Evolutionary conservation across 2,329 filamentous ascomycete genomes (phyloP).

Genomic region (Thelonectria discophora): DNA sequence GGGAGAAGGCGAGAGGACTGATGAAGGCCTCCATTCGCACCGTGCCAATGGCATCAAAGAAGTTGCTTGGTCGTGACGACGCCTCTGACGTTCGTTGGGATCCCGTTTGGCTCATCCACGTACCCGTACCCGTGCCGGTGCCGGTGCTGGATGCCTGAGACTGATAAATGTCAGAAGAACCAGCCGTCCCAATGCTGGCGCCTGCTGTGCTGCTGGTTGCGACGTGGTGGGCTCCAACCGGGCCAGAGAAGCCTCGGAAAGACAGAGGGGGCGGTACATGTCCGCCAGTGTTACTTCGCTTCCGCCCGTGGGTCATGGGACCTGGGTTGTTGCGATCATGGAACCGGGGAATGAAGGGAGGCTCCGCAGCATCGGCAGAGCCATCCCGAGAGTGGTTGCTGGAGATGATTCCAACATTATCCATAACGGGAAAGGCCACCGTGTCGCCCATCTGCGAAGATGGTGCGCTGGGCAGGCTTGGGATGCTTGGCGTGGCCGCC

Average conservation of each 20-base stretch:
- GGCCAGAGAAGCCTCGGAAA: constrained; percentile 80
- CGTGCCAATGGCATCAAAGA: constrained; percentile 90
- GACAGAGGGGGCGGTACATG: constrained; percentile 74
- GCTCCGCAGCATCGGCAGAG: constrained; percentile 71
- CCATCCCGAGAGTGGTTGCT: constrained; percentile 55
- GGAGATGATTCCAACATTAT: constrained; percentile 51
- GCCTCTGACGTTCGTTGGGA: constrained; percentile 66
- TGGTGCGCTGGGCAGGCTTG: constrained; percentile 51
- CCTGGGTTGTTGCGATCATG: constrained; percentile 59
- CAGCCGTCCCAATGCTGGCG: constrained; percentile 65
- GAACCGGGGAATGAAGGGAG: constrained; percentile 77
- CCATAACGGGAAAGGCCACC: constrained; percentile 49
- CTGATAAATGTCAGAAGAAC: constrained; percentile 69
- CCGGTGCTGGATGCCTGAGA: constrained; percentile 61
- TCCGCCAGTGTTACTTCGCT: constrained; percentile 88
- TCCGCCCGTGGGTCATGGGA: constrained; percentile 72
- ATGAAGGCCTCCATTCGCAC: constrained; percentile 99
- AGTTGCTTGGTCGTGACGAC: constrained; percentile 65
- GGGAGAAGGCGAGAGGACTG: constrained; percentile 63
- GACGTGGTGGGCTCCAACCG: constrained; percentile 55
- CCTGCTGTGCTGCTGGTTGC: constrained; percentile 66
- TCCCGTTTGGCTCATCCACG: constrained; percentile 56
- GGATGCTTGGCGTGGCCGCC: constrained; percentile 62
- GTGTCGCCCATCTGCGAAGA: constrained; percentile 50
- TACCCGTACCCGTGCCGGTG: constrained; percentile 40